Evolutionary conservation across 1,284 basidiomycete genomes (phyloP), one percentile per base, ranked within the genome.

Genomic region (Cutaneotrichosporon cutaneum): DNA sequence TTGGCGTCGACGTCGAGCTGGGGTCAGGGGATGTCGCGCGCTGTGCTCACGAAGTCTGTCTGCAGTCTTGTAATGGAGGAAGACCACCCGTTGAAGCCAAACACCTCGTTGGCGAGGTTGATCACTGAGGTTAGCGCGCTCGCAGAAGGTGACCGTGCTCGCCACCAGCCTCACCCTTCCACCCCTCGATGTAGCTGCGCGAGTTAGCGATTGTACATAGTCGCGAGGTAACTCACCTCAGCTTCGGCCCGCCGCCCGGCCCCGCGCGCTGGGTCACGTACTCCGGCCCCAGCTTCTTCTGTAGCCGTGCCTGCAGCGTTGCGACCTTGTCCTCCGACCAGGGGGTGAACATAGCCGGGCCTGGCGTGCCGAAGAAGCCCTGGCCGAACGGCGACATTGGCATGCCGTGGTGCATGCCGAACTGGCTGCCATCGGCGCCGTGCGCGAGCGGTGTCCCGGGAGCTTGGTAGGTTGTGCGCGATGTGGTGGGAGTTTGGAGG

Each of bases 51-150:
- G 72, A 80, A 86, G 70, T 86, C 84, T 5, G 89, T 90, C 18
- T 87, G 87, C 47, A 97, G 80, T 55, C 80, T 89, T 59, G 90
- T 85, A 54, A 98, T 84, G 59, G 82, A 90, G 2, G 93, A 92
- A 57, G 89, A 92, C 95, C 95, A 99, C 11, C 96, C 96, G 67
- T 98, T 94, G 82, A 94, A 97, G 1, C 95, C 95, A 81, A 99
- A 99, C 39, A 99, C 90, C 71, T 99, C 94, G 77, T 99, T 99
- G 1, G 95, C 95, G 26, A 99, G 83, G 71, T 92, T 93, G 77
- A 97, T 93, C 35, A 92, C 88, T 81, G 56, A 13, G 5, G 54
- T 59, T 16, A 63, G 58, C 32, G 8, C 21, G 16, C n/a, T n/a
- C n/a, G n/a, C n/a, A n/a, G n/a, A n/a, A n/a, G n/a, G n/a, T n/a